Base-by-base conservation (phyloP, 257 asterid species). In the Henckelia pumila region DNA sequence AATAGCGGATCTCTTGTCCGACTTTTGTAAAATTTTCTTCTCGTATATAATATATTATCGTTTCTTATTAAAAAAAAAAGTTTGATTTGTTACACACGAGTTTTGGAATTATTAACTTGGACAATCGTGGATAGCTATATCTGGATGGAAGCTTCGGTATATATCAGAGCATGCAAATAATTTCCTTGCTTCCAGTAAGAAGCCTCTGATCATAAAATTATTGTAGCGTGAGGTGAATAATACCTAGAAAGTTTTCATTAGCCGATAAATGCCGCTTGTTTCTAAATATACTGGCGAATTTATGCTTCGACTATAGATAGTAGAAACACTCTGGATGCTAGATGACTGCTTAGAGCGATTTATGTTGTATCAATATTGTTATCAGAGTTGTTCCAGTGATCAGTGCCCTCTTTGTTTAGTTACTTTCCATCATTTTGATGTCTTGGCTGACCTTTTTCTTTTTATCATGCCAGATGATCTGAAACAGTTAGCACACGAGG, bases 401-500 rank as follows among this genome's bases (percentile, higher is more conserved):
- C 49, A 11, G 49, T 10, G 49, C 29, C 29, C 29, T 26, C 5
- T 26, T 26, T 26, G 4, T 26, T 26, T 26, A 37, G 49, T 37
- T 37, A 37, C 16, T 37, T 37, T 37, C 4, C 6, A 13, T 3
- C n/a, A 9, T 11, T 40, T 40, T 40, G 50, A 13, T 40, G 50
- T 40, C n/a, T 40, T 11, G 50, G 50, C 50, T 40, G 50, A 40
- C 0, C 5, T 13, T 10, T 30, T 47, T 67, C 17, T 59, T 3
- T 52, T 63, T 26, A 13, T 17, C 30, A 9, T 32, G n/a, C 25
- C 88, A 94, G 96, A 94, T 72, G 95, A 94, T 64, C 67, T 83
- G 78, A 94, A 85, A 80, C 88, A 82, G 72, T 65, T 81, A 24
- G 97, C 95, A 6, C 83, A 87, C 67, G 89, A 79, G 60, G 91